phyloP scores from a whole-genome alignment of 768 basidiomycete genomes.

The Rhodotorula paludigena region DNA sequence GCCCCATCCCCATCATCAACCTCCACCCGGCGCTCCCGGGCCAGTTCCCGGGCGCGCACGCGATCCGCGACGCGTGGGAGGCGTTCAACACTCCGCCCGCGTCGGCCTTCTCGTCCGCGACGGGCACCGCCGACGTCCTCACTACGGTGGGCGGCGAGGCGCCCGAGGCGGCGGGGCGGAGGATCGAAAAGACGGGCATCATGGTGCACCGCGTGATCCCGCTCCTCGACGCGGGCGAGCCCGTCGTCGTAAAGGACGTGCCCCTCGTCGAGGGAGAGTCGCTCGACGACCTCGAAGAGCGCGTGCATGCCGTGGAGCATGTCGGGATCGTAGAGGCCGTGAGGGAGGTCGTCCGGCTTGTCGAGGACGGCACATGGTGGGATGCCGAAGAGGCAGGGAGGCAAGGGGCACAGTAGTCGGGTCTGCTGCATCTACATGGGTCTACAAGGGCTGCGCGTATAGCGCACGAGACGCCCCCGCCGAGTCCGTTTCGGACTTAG shows the following conservation, averaged over 20 bases:
- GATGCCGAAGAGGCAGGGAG: neutral
- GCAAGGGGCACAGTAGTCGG: too few species aligned
- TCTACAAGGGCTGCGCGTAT: too few species aligned
- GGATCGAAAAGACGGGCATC: slow-evolving; percentile 69
- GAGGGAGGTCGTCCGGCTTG: slow-evolving; percentile 39
- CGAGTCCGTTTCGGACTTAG: too few species aligned
- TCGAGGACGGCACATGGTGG: slow-evolving; percentile 7
- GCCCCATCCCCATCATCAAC: slow-evolving; percentile 79
- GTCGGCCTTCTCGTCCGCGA: slow-evolving; percentile 5
- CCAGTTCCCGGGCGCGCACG: slow-evolving; percentile 82
- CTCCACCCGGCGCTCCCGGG: slow-evolving; percentile 93
- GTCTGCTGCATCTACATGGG: too few species aligned
- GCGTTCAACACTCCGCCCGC: slow-evolving; percentile 58
- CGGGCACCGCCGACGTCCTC: neutral
- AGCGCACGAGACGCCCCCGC: too few species aligned
- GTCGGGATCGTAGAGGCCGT: slow-evolving; percentile 84
- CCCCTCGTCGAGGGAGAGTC: slow-evolving; percentile 67
- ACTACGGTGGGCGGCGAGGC: slow-evolving; percentile 7
- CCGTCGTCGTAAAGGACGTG: slow-evolving; percentile 73
- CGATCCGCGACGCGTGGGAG: slow-evolving; percentile 80
- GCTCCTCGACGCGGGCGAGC: slow-evolving; percentile 88
- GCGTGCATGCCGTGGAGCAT: slow-evolving; percentile 81
- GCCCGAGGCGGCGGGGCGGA: slow-evolving; percentile 49
- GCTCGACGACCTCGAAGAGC: slow-evolving; percentile 64
- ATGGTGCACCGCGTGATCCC: slow-evolving; percentile 94